Evolutionary conservation across 805 yeast species (phyloP).

Genomic region (Blastobotrys peoriensis): DNA sequence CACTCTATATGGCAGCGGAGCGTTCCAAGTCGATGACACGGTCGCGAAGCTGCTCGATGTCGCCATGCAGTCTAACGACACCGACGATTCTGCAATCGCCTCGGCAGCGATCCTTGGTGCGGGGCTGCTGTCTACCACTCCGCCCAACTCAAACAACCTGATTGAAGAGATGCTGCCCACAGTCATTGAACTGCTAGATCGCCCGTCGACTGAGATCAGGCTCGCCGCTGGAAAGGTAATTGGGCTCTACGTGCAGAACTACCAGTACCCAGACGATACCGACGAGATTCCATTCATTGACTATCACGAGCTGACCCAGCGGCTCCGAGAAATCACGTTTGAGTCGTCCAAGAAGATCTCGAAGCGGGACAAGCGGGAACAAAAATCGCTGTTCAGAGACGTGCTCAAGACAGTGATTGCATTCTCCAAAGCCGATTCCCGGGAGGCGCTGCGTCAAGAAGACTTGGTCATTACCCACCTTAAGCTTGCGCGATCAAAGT

Average conservation of each 20-base stretch:
- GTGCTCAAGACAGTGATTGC: conserved; percentile 43
- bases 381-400: conserved; percentile 56
- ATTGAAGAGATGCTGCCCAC: conserved; percentile 38
- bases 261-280: conserved; percentile 35
- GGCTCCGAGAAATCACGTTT: conserved; percentile 34
- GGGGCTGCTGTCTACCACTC: conserved; percentile 21
- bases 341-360: conserved; percentile 52
- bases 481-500: conserved; percentile 20
- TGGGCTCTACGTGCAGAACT: conserved; percentile 52
- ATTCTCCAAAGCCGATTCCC: conserved; percentile 33
- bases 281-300: conserved; percentile 42
- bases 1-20: conserved; percentile 30
- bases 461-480: conserved; percentile 24
- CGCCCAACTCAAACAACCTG: conserved; percentile 37
- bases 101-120: conserved; percentile 26
- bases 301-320: conserved; percentile 31
- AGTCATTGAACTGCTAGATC: conserved; percentile 39
- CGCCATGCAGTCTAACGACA: conserved; percentile 16
- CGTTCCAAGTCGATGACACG: conserved; percentile 26
- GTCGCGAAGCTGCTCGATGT: conserved; percentile 25
- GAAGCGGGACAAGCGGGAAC: conserved; percentile 56
- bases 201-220: conserved; percentile 40
- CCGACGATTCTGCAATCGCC: conserved; percentile 24
- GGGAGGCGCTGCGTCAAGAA: conserved; percentile 18
- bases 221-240: conserved; percentile 51